phyloP scores from a whole-genome alignment of 1,139 yeast species.

The Zygosaccharomyces sapae region DNA sequence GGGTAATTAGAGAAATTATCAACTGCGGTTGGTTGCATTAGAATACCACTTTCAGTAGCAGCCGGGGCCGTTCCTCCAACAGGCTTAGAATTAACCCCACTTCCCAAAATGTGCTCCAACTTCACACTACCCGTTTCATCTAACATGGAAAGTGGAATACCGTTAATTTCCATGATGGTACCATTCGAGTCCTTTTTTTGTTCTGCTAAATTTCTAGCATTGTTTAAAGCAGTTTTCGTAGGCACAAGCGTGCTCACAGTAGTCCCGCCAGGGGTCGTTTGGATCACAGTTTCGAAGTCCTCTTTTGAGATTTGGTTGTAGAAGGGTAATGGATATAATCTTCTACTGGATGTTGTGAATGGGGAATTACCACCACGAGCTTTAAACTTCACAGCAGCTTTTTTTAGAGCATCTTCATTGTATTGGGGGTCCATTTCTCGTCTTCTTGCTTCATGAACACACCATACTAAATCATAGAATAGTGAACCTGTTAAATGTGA shows the following conservation, averaged over 20 bases:
- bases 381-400: slow-evolving; percentile 28
- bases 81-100: slow-evolving; percentile 10
- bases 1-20: background rate
- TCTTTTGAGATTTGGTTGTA: slow-evolving; percentile 90
- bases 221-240: slow-evolving; percentile 63
- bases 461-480: slow-evolving; percentile 90
- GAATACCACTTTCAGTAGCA: background rate
- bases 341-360: slow-evolving; percentile 22
- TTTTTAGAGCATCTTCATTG: slow-evolving; percentile 40
- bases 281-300: slow-evolving; percentile 77
- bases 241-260: slow-evolving; percentile 87
- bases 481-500: slow-evolving; percentile 88
- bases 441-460: slow-evolving; percentile 90
- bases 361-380: slow-evolving; percentile 20
- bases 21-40: background rate
- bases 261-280: slow-evolving; percentile 90
- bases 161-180: slow-evolving; percentile 48
- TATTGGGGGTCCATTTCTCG: slow-evolving; percentile 49
- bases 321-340: slow-evolving; percentile 77
- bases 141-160: slow-evolving; percentile 74
- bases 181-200: slow-evolving; percentile 25
- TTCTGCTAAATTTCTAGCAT: slow-evolving; percentile 38
- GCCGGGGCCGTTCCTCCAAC: background rate
- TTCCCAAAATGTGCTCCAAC: slow-evolving; percentile 15
- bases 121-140: slow-evolving; percentile 72